Percentiles rank a stretch among this genome's conserved stretches.
Evolutionary conservation across 2,329 filamentous ascomycete genomes (phyloP).

Genomic region (Chaetoscypha palmicola): DNA sequence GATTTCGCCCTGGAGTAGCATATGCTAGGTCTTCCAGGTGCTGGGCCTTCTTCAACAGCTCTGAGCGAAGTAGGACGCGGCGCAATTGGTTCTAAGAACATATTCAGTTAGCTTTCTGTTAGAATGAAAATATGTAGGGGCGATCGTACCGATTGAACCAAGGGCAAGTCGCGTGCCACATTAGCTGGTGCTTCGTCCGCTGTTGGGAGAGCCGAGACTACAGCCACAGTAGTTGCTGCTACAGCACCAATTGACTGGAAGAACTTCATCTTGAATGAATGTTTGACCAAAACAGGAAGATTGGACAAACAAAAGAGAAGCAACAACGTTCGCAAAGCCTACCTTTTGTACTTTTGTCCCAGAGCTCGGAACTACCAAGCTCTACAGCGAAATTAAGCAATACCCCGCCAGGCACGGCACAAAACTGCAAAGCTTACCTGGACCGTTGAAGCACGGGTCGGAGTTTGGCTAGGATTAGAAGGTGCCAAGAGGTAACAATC

Average conservation of each 20-base stretch:
- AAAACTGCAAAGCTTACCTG: background rate
- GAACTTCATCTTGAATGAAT: conserved; percentile 7
- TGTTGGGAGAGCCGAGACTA: conserved; percentile 1
- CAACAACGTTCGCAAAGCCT: background rate
- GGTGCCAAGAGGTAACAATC: conserved; percentile 1
- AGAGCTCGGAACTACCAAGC: background rate
- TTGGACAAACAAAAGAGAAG: background rate
- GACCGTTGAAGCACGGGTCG: background rate
- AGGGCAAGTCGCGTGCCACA: conserved; percentile 11
- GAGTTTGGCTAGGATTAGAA: background rate
- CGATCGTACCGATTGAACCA: conserved; percentile 16
- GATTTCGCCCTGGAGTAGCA: conserved; percentile 11
- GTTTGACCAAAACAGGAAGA: background rate
- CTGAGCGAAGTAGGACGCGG: conserved; percentile 9
- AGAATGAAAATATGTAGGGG: no score
- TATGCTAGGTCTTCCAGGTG: conserved; percentile 16
- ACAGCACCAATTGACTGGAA: background rate
- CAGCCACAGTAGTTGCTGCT: background rate
- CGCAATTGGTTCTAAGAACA: conserved; percentile 15
- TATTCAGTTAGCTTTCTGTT: background rate
- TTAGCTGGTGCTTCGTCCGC: background rate
- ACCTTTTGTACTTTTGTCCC: background rate
- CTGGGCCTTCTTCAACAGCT: conserved; percentile 13
- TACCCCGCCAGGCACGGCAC: background rate
- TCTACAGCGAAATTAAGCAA: background rate